Conservation (phyloP, 306 rosid genomes). For the Carpinus fangiana region DNA sequence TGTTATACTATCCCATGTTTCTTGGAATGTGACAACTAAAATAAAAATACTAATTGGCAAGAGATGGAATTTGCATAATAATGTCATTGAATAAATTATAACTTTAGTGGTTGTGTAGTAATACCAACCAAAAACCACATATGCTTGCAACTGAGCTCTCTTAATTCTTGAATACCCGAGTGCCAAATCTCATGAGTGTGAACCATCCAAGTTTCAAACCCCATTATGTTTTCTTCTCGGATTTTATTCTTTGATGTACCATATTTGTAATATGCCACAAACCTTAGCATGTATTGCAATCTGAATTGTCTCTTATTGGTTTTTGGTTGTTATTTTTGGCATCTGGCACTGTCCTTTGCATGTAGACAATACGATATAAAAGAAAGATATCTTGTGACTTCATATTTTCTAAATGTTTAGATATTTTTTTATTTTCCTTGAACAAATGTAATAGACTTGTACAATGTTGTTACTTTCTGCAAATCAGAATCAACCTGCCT, state of each 20-base stretch:
- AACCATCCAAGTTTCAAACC: neutral
- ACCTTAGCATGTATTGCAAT: constrained; percentile 5
- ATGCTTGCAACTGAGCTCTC: neutral
- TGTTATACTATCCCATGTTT: neutral
- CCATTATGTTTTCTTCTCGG: neutral
- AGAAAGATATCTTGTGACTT: neutral
- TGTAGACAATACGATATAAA: neutral
- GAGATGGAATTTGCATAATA: constrained; percentile 7
- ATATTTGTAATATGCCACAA: neutral
- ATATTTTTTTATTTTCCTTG: neutral
- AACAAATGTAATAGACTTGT: constrained; percentile 8
- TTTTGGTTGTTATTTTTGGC: constrained; percentile 12
- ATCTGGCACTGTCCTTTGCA: neutral
- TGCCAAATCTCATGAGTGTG: neutral
- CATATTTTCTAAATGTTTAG: neutral
- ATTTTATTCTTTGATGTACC: neutral
- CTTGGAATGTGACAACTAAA: neutral
- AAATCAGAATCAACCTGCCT: constrained; percentile 92
- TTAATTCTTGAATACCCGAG: neutral
- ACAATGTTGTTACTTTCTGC: constrained; percentile 28
- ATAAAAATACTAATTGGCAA: neutral
- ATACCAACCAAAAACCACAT: neutral
- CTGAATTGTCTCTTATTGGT: neutral
- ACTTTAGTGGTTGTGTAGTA: neutral
- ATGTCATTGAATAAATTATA: neutral